Conservation (phyloP, 1,139 yeast genomes). For the Scheffersomyces lignicola region DNA sequence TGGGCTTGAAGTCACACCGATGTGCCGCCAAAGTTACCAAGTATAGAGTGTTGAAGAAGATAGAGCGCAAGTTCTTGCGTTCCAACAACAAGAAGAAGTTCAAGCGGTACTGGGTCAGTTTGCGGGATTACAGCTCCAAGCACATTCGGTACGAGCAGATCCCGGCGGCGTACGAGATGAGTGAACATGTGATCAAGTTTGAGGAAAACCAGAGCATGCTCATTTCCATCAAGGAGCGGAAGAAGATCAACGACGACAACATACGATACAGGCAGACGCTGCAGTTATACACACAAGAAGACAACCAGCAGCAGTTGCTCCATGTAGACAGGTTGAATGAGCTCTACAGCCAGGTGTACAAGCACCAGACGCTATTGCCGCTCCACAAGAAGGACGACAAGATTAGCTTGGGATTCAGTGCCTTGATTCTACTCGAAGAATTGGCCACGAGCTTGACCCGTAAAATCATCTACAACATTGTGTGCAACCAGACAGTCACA, state of each 20-base stretch:
- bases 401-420: slow-evolving; percentile 5
- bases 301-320: slow-evolving; percentile 5
- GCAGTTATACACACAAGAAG: neutral
- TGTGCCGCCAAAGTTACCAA: too few species aligned
- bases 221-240: slow-evolving; percentile 14
- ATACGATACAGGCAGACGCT: neutral
- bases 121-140: too few species aligned
- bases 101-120: too few species aligned
- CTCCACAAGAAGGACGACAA: neutral
- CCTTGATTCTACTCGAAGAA: slow-evolving; percentile 10
- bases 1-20: slow-evolving; percentile 23
- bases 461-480: slow-evolving; percentile 6
- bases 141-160: neutral
- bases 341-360: neutral
- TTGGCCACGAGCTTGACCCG: slow-evolving; percentile 6
- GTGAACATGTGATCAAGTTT: slow-evolving; percentile 42
- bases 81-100: neutral
- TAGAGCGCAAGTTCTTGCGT: neutral
- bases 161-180: slow-evolving; percentile 58
- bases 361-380: too few species aligned
- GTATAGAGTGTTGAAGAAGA: neutral
- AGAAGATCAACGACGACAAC: neutral
- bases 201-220: slow-evolving; percentile 47
- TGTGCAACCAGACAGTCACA: neutral
- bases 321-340: slow-evolving; percentile 3